Base-by-base conservation (phyloP, 192 early-diverging fungal genomes). In the Chytriomyces sp. region DNA sequence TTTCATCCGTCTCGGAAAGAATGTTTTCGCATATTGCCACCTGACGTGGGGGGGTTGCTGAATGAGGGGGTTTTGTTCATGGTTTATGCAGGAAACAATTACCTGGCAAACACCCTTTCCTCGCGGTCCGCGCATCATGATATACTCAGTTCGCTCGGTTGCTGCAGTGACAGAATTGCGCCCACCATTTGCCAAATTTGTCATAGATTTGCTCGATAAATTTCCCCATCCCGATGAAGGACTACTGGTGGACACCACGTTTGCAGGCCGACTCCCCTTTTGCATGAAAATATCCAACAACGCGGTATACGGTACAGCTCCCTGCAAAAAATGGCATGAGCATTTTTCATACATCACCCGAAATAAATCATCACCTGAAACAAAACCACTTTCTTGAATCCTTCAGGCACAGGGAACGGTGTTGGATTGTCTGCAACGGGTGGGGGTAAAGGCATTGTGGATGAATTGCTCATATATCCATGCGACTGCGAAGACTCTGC, bases 121-220 rank as follows among this genome's bases (percentile, higher is more conserved):
- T 20, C 91, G 88, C 8, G 95, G 95, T 7, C 94, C 95, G 45
- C 95, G 88, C 95, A 97, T 97, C 92, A 95, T 94, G 57, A 97
- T 91, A 86, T 94, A 97, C 76, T 97, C 95, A 11, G 91, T 94
- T 18, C 93, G 91, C 24, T 91, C 89, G n/a, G 86, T 82, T 35
- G 84, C 82, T 49, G 86, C 86, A 44, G 85, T 20, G n/a, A 53
- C 9, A 11, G 18, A n/a, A 13, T 20, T 20, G 20, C 53, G 53
- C 16, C 53, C 69, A 74, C 43, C 45, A 28, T 49, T 71, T 26
- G 5, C 68, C 35, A 45, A 35, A 26, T 6, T 67, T 53, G 69
- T 75, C 61, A 85, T 13, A 49, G n/a, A 35, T 43, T 28, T 48
- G 53, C n/a, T 72, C 20, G 69, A 9, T 16, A 75, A 48, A 43